Evolutionary conservation across 306 rosid genomes (phyloP).

Genomic region (Ormosia semicastrata): DNA sequence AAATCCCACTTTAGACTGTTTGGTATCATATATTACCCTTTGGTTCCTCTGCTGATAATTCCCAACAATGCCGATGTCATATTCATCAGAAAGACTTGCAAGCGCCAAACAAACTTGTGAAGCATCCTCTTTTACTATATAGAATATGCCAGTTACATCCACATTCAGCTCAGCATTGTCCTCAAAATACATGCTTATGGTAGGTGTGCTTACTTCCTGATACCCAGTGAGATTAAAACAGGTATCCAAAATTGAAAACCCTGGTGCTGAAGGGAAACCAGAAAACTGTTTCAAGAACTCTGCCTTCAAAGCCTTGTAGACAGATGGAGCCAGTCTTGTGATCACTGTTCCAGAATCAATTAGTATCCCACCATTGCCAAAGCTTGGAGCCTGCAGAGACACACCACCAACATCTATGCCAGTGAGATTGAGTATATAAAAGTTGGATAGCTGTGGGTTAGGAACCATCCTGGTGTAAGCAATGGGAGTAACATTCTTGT

Average conservation of each 20-base stretch:
- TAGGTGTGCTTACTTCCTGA: conserved; percentile 57
- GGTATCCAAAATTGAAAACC: conserved; percentile 70
- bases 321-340: conserved; percentile 64
- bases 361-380: conserved; percentile 40
- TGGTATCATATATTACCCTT: conserved; percentile 74
- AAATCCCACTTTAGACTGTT: conserved; percentile 74
- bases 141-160: conserved; percentile 57
- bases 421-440: conserved; percentile 71
- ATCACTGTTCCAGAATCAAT: conserved; percentile 91
- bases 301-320: conserved; percentile 59
- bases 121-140: conserved; percentile 57
- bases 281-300: conserved; percentile 75
- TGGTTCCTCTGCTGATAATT: conserved; percentile 90
- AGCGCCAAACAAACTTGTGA: conserved; percentile 82
- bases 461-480: conserved; percentile 69
- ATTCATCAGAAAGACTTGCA: conserved; percentile 59
- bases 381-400: conserved; percentile 34
- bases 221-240: conserved; percentile 70
- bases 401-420: conserved; percentile 67
- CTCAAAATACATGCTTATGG: conserved; percentile 58
- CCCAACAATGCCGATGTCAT: conserved; percentile 62
- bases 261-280: conserved; percentile 55
- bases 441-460: conserved; percentile 54
- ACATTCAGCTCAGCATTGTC: conserved; percentile 57
- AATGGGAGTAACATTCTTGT: conserved; percentile 63